phyloP scores from a whole-genome alignment of 1,139 yeast species.

The Lodderomyces theae region DNA sequence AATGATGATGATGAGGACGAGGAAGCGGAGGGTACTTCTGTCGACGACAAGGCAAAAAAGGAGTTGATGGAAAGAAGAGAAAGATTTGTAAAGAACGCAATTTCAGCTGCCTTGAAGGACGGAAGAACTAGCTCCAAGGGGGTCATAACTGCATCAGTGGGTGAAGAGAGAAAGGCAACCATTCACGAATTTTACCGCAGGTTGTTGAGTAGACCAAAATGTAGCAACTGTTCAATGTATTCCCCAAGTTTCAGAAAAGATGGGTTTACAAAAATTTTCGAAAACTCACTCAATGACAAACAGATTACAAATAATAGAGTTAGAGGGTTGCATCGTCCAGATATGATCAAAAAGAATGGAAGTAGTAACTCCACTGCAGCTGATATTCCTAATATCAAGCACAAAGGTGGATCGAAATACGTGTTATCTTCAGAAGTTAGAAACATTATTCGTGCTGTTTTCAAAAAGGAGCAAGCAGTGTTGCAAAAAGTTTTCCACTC shows the following conservation, averaged over 20 bases:
- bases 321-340: conserved; percentile 73
- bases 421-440: conserved; percentile 84
- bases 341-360: conserved; percentile 48
- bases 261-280: conserved; percentile 90
- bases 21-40: conserved; percentile 12
- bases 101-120: conserved; percentile 72
- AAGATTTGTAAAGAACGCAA: conserved; percentile 64
- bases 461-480: conserved; percentile 64
- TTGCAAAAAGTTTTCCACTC: conserved; percentile 70
- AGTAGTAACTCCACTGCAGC: conserved; percentile 11
- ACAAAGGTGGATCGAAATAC: conserved; percentile 75
- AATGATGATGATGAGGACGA: conserved; percentile 24
- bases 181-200: conserved; percentile 75
- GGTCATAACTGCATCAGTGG: conserved; percentile 75
- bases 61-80: conserved; percentile 61
- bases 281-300: conserved; percentile 77
- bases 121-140: conserved; percentile 71
- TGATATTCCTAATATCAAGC: conserved; percentile 45
- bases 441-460: conserved; percentile 71
- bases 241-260: conserved; percentile 94
- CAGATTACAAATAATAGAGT: conserved; percentile 79
- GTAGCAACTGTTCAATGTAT: conserved; percentile 95
- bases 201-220: conserved; percentile 72
- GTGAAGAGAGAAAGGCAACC: conserved; percentile 78
- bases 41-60: conserved; percentile 40